A percentile compares a stretch with the other conserved stretches of the same genome.
Evolutionary conservation across 768 basidiomycete species (phyloP).

Genomic region (Pulveroboletus ravenelii): DNA sequence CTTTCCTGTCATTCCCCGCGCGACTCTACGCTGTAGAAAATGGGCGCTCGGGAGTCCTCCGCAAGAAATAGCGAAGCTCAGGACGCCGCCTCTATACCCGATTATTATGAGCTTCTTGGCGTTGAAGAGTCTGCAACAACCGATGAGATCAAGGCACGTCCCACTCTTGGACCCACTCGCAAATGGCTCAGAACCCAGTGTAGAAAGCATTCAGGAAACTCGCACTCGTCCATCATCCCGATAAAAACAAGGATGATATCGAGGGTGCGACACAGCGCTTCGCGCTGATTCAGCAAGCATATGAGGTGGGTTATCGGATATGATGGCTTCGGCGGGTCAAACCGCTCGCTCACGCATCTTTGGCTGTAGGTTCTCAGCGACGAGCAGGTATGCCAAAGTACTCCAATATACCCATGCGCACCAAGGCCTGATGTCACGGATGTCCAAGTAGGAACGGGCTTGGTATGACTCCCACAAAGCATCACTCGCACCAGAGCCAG

Average conservation of each 20-base stretch:
- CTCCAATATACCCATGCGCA: background rate
- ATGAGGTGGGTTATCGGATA: slow-evolving; percentile 58
- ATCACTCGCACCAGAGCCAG: slow-evolving; percentile 73
- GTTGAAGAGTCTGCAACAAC: slow-evolving; percentile 76
- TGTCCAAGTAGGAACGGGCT: slow-evolving; percentile 79
- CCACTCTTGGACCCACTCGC: background rate
- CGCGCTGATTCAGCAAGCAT: slow-evolving; percentile 87
- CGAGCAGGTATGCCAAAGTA: slow-evolving; percentile 66
- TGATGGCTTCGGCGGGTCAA: background rate
- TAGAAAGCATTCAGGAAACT: slow-evolving; percentile 81
- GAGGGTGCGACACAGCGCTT: slow-evolving; percentile 87
- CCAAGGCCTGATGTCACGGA: slow-evolving; percentile 11
- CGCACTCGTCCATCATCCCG: slow-evolving; percentile 82
- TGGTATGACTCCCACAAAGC: slow-evolving; percentile 96
- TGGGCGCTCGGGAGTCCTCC: slow-evolving; percentile 71
- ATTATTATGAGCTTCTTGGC: slow-evolving; percentile 82
- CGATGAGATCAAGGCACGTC: slow-evolving; percentile 81
- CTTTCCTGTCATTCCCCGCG: background rate
- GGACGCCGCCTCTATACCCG: slow-evolving; percentile 33
- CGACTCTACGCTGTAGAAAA: slow-evolving; percentile 20
- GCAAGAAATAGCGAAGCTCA: slow-evolving; percentile 30
- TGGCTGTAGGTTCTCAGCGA: slow-evolving; percentile 89
- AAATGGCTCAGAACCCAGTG: slow-evolving; percentile 4
- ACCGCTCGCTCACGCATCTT: background rate
- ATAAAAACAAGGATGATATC: slow-evolving; percentile 79